Conservation (phyloP, 257 asterid species). For the Solanum piurae region DNA sequence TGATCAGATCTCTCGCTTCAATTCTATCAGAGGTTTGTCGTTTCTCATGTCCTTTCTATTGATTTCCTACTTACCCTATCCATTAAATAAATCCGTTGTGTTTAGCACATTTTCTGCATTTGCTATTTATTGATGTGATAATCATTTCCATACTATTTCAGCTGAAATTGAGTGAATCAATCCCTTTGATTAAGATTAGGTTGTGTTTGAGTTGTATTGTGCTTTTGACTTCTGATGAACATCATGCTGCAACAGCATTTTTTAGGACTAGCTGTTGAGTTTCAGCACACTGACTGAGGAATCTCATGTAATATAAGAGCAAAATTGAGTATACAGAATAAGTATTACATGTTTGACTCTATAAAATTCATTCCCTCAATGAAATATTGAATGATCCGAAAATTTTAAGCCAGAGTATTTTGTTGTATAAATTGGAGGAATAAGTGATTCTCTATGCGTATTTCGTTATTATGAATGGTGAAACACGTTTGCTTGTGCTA, state of each 20-base stretch:
- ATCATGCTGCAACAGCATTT: neutral
- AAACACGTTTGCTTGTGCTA: neutral
- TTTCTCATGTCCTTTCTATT: neutral
- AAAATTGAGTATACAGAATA: neutral
- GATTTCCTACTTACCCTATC: neutral
- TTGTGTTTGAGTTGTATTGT: neutral
- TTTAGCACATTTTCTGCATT: neutral
- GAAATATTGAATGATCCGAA: neutral
- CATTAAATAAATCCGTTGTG: neutral
- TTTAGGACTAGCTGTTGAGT: neutral
- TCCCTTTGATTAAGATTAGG: neutral
- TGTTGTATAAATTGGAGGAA: neutral
- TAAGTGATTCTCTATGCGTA: neutral
- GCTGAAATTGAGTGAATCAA: neutral
- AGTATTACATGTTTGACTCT: neutral
- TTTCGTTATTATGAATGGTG: neutral
- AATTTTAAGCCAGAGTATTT: neutral
- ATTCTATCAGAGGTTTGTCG: slow-evolving; percentile 61
- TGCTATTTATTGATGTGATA: neutral
- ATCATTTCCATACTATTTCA: neutral
- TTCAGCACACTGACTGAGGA: neutral
- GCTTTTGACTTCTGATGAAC: neutral
- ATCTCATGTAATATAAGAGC: neutral
- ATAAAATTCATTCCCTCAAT: neutral
- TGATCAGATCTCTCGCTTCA: slow-evolving; percentile 83